These are phyloP conservation scores for Helenozyma rhizophorensis DNA, from an alignment of 805 yeast species.

Conservation along the genomic window DNA sequence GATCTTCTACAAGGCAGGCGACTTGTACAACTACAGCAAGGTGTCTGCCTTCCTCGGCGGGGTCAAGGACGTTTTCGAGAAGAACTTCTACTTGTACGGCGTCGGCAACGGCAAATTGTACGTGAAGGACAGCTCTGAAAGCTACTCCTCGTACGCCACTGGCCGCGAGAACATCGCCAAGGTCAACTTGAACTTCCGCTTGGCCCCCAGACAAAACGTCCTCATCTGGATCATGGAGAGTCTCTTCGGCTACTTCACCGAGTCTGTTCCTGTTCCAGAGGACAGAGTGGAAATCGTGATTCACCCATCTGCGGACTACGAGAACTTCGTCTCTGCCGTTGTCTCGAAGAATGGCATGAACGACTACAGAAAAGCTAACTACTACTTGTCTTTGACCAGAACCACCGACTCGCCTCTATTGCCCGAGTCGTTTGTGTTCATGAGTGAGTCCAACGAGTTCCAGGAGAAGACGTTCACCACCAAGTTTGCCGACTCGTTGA, in stretches of 20 bases:
- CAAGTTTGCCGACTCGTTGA: slow-evolving; percentile 34
- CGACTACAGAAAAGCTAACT: slow-evolving; percentile 67
- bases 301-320: slow-evolving; percentile 50
- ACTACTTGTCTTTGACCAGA: slow-evolving; percentile 79
- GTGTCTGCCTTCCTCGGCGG: slow-evolving; percentile 53
- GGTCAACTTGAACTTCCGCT: slow-evolving; percentile 54
- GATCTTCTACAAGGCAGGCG: slow-evolving; percentile 55
- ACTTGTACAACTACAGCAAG: slow-evolving; percentile 48
- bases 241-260: slow-evolving; percentile 52
- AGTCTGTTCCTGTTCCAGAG: slow-evolving; percentile 49
- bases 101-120: slow-evolving; percentile 41
- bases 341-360: slow-evolving; percentile 85
- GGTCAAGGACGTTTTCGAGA: slow-evolving; percentile 48
- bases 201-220: slow-evolving; percentile 78
- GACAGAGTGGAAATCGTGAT: slow-evolving; percentile 63
- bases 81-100: slow-evolving; percentile 80
- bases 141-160: slow-evolving; percentile 72
- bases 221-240: slow-evolving; percentile 64
- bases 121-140: slow-evolving; percentile 60
- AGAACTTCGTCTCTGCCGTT: slow-evolving; percentile 75
- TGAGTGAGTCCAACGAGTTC: slow-evolving; percentile 85
- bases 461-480: slow-evolving; percentile 58
- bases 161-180: slow-evolving; percentile 78
- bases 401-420: slow-evolving; percentile 68
- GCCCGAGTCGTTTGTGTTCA: slow-evolving; percentile 74